Conservation (phyloP, 441 rosid genomes). For the Theobroma grandiflorum region DNA sequence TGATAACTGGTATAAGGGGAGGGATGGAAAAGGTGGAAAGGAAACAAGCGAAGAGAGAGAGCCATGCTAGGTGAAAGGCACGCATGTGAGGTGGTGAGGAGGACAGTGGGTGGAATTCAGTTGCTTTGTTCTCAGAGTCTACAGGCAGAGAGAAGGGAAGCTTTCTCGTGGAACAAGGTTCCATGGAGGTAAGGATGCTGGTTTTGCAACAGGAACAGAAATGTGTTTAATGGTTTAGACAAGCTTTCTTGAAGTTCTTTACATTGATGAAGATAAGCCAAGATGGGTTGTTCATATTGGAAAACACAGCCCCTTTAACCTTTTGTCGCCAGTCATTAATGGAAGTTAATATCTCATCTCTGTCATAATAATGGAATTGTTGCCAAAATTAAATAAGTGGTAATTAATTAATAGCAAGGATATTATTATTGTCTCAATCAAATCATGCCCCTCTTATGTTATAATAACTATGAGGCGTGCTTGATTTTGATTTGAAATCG, state of each 20-base stretch:
- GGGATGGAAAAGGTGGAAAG: conserved; percentile 91
- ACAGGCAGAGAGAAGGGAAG: conserved; percentile 42
- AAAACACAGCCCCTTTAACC: too few species aligned
- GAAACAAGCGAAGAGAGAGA: conserved; percentile 81
- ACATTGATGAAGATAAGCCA: neutral
- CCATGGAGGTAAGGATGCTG: neutral
- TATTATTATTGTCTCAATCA: too few species aligned
- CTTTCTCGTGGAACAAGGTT: conserved; percentile 22
- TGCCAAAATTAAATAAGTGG: too few species aligned
- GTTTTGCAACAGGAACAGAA: neutral
- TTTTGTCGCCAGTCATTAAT: neutral
- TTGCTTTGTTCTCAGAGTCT: conserved; percentile 60
- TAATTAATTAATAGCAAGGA: too few species aligned
- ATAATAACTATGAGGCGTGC: too few species aligned
- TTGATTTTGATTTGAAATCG: too few species aligned
- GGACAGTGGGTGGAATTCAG: conserved; percentile 64
- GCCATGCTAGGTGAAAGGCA: conserved; percentile 85
- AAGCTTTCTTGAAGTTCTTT: neutral
- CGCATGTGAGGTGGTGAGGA: conserved; percentile 67
- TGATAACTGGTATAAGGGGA: conserved; percentile 75
- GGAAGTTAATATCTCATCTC: neutral
- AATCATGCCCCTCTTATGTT: too few species aligned
- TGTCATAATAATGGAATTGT: too few species aligned
- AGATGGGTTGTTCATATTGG: neutral
- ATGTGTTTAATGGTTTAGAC: neutral